phyloP scores from a whole-genome alignment of 2,329 filamentous ascomycete species.

The Raffaelea ambrosiae region DNA sequence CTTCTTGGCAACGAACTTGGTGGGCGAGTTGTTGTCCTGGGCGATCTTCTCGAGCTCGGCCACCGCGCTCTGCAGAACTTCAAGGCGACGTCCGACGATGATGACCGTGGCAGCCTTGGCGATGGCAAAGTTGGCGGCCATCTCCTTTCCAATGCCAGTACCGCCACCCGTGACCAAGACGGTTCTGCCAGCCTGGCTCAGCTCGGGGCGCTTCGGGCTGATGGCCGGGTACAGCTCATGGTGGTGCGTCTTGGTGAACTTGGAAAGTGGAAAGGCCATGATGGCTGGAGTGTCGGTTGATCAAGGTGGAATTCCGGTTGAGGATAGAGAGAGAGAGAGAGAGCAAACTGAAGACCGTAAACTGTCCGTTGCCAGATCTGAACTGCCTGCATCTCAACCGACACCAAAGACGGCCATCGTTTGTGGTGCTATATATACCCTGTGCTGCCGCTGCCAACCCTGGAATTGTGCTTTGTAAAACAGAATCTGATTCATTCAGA shows the following conservation, averaged over 20 bases:
- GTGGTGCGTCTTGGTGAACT: conserved; percentile 14
- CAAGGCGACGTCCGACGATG: conserved; percentile 7
- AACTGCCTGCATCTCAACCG: too few relatives aligned
- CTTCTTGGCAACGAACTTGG: background rate
- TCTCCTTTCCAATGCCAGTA: conserved; percentile 9
- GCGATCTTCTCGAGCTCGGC: conserved; percentile 2
- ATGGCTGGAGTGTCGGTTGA: background rate
- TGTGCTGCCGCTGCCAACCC: too few relatives aligned
- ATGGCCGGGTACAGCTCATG: conserved; percentile 27
- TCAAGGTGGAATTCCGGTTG: too few relatives aligned
- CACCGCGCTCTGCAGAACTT: conserved; percentile 2
- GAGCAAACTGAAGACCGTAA: too few relatives aligned
- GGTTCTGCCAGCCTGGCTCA: conserved; percentile 35
- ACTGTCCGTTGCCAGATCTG: too few relatives aligned
- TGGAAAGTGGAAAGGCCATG: background rate
- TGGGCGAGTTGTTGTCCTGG: background rate
- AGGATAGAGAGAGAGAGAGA: too few relatives aligned
- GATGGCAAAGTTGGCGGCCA: conserved; percentile 5
- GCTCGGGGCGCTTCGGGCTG: conserved; percentile 23
- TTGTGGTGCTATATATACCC: too few relatives aligned
- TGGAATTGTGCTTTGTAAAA: too few relatives aligned
- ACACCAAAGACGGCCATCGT: too few relatives aligned
- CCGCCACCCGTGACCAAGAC: conserved; percentile 12
- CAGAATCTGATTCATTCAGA: too few relatives aligned
- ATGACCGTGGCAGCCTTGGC: conserved; percentile 8